Evolutionary conservation across 306 rosid species (phyloP), one percentile per base, ranked within the genome.

Genomic region (Vicia sativa): DNA sequence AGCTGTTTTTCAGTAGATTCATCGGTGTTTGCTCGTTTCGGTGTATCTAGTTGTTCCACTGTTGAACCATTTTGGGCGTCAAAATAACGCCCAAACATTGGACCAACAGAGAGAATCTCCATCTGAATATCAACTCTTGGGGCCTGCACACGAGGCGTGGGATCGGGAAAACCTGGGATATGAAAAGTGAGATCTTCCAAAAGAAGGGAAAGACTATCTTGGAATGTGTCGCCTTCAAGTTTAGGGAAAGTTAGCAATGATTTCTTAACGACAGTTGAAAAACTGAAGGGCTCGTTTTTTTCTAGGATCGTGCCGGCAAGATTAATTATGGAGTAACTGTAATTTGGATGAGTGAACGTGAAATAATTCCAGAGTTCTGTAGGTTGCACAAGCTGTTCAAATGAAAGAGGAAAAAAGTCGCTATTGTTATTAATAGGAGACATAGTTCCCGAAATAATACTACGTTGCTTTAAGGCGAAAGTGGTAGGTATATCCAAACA

Each of bases 111-210:
- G 77, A 88, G 81, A 52, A 93, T 83, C 55, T 93, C 96, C 90
- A 93, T 54, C 67, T 79, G 80, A 80, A 90, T 62, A 65, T 83
- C 68, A 19, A 79, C 79, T 73, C 62, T 83, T 15, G 79, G 80
- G 65, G 71, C 14, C 52, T 4, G 71, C 75, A 78, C 68, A 43
- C 71, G 80, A 60, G 72, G 70, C 61, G 41, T 19, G 34, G 85
- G 80, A 77, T 87, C 85, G 9, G 80, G 88, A 73, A 67, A 53
- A 50, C 86, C 93, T 23, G 56, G 41, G 57, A 62, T 78, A 59
- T 85, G 91, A 69, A 90, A 84, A 41, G 89, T 77, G 77, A 93
- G 91, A 78, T 93, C 97, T 83, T 93, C 96, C 1, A 87, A 82
- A 67, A 93, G 96, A 81, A 69, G 72, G 68, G 96, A 86, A 39